These are phyloP conservation scores for Thraustochytrium striatum DNA, from an alignment of 352 stramenopile species.

Conservation along the genomic window DNA sequence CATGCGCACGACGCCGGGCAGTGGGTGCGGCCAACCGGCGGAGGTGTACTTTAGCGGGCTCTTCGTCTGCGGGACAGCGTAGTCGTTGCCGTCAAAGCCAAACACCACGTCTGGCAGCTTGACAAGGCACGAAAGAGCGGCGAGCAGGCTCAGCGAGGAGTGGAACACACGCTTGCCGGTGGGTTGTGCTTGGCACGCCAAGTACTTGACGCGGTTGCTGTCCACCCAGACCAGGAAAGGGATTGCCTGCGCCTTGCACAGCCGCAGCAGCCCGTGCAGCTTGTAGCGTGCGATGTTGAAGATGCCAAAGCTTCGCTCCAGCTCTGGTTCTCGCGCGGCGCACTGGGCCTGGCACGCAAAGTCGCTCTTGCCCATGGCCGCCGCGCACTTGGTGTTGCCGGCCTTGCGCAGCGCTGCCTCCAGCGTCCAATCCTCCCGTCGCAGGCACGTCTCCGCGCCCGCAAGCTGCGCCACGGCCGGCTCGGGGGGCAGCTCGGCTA, in stretches of 20 bases:
- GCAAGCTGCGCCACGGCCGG: no score
- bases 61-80: not conserved
- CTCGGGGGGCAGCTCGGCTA: no score
- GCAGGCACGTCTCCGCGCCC: no score
- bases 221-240: slow-evolving; percentile 29
- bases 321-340: not conserved
- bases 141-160: not conserved
- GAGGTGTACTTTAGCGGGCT: slow-evolving; percentile 36
- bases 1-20: slow-evolving; percentile 33
- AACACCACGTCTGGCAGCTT: slow-evolving; percentile 42
- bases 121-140: not conserved
- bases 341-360: slow-evolving; percentile 20
- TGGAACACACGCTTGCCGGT: slow-evolving; percentile 2
- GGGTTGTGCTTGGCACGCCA: not conserved
- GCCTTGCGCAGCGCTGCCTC: no score
- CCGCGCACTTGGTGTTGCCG: no score
- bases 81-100: slow-evolving; percentile 46
- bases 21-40: slow-evolving; percentile 23
- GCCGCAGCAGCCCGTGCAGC: slow-evolving; percentile 6
- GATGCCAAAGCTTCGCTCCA: slow-evolving; percentile 15
- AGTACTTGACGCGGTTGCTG: not conserved
- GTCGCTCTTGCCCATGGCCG: not conserved
- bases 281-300: slow-evolving; percentile 25
- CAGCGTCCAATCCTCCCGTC: no score
- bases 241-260: slow-evolving; percentile 12